Evolutionary conservation across 176 grass and related monocot genomes (phyloP).

Genomic region (Aegilops sharonensis): DNA sequence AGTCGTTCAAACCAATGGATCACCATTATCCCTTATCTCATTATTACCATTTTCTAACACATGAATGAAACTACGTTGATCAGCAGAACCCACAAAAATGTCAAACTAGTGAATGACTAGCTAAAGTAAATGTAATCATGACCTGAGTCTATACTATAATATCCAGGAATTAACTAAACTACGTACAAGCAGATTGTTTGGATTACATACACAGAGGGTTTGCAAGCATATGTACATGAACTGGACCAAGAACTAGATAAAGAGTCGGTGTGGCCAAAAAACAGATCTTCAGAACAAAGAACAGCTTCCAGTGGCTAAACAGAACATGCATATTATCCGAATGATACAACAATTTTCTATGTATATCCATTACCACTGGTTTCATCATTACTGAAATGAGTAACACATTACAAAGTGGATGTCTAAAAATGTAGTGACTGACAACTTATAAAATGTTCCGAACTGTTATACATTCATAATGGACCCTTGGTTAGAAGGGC

Average conservation of each 20-base stretch:
- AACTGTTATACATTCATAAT: neutral
- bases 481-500: neutral
- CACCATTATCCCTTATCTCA: neutral
- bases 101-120: constrained; percentile 22
- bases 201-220: neutral
- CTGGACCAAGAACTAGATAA: neutral
- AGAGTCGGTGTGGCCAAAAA: too few species aligned
- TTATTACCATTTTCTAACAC: constrained; percentile 7
- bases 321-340: neutral
- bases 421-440: neutral
- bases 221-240: neutral
- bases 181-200: too few species aligned
- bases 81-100: constrained; percentile 16
- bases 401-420: neutral
- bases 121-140: neutral
- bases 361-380: too few species aligned
- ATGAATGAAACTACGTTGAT: neutral
- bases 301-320: neutral
- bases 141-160: neutral
- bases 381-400: too few species aligned
- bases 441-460: too few species aligned
- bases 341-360: too few species aligned
- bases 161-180: neutral
- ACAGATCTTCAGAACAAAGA: too few species aligned
- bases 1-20: constrained; percentile 22